Evolutionary conservation across 305 asterid genomes (phyloP).

Genomic region (Fraxinus paxiana): DNA sequence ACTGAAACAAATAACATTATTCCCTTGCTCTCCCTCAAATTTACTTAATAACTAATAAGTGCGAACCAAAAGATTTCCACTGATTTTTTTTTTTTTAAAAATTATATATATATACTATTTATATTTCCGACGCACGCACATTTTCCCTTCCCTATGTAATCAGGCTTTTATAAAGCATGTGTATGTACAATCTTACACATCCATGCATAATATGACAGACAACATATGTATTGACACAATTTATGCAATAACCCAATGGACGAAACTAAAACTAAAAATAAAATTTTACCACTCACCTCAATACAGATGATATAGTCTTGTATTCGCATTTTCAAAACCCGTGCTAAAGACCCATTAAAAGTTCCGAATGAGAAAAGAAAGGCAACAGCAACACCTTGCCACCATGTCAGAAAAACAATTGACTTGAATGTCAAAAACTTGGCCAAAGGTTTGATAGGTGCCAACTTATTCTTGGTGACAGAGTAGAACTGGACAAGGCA

Average conservation of each 20-base stretch:
- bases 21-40: neutral
- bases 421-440: conserved; percentile 96
- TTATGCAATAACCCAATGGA: neutral
- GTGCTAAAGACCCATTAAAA: conserved; percentile 73
- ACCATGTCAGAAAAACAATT: conserved; percentile 92
- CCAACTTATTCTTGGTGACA: conserved; percentile 81
- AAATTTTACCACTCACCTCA: conserved; percentile 51
- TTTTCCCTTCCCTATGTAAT: neutral
- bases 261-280: neutral
- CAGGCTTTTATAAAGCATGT: neutral
- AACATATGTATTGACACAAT: neutral
- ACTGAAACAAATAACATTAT: neutral
- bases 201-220: neutral
- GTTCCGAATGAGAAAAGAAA: conserved; percentile 89
- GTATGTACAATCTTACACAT: neutral
- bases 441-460: conserved; percentile 91
- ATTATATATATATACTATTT: neutral
- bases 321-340: conserved; percentile 68
- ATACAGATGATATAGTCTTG: conserved; percentile 94
- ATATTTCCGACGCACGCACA: neutral
- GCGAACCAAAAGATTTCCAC: neutral
- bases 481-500: conserved; percentile 97
- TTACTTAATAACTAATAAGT: neutral
- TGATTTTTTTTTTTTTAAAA: neutral
- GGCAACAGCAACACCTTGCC: conserved; percentile 96